Evolutionary conservation across 2,329 filamentous ascomycete genomes (phyloP).

Genomic region (Clonostachys sp.): DNA sequence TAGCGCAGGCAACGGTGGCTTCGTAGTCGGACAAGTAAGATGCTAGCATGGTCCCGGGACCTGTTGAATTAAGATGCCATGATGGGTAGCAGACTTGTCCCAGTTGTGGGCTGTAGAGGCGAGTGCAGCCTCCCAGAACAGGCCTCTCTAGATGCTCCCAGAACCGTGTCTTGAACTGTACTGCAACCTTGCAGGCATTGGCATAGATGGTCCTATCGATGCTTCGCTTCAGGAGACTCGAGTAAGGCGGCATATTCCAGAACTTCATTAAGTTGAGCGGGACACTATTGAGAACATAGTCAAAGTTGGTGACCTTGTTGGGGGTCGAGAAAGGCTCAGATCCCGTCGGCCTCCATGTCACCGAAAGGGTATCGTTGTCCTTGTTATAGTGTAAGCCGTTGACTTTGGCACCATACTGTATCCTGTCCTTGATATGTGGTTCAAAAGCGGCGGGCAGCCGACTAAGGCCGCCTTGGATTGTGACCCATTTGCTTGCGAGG

Average conservation of each 20-base stretch:
- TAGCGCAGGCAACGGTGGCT: slow-evolving; percentile 32
- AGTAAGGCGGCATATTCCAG: slow-evolving; percentile 47
- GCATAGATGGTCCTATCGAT: slow-evolving; percentile 44
- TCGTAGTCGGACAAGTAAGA: slow-evolving; percentile 47
- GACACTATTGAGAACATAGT: slow-evolving; percentile 62
- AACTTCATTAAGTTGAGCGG: slow-evolving; percentile 62
- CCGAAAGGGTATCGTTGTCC: slow-evolving; percentile 44
- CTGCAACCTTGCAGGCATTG: slow-evolving; percentile 54
- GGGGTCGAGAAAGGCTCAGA: slow-evolving; percentile 31
- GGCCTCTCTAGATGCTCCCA: slow-evolving; percentile 45
- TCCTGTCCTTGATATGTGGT: slow-evolving; percentile 52
- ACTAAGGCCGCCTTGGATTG: neutral
- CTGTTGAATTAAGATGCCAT: slow-evolving; percentile 61
- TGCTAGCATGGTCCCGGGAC: slow-evolving; percentile 57
- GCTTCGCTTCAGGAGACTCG: slow-evolving; percentile 34
- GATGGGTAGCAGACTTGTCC: slow-evolving; percentile 62
- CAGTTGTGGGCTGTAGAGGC: slow-evolving; percentile 55
- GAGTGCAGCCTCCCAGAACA: slow-evolving; percentile 61
- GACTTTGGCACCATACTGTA: slow-evolving; percentile 51
- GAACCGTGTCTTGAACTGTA: slow-evolving; percentile 64
- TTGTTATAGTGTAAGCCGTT: slow-evolving; percentile 43
- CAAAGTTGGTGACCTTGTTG: slow-evolving; percentile 42
- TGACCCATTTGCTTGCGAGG: slow-evolving; percentile 8
- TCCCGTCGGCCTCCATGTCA: slow-evolving; percentile 52
- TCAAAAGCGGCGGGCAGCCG: slow-evolving; percentile 55